Evolutionary conservation across 768 basidiomycete species (phyloP).

Genomic region (Naganishia onofrii): DNA sequence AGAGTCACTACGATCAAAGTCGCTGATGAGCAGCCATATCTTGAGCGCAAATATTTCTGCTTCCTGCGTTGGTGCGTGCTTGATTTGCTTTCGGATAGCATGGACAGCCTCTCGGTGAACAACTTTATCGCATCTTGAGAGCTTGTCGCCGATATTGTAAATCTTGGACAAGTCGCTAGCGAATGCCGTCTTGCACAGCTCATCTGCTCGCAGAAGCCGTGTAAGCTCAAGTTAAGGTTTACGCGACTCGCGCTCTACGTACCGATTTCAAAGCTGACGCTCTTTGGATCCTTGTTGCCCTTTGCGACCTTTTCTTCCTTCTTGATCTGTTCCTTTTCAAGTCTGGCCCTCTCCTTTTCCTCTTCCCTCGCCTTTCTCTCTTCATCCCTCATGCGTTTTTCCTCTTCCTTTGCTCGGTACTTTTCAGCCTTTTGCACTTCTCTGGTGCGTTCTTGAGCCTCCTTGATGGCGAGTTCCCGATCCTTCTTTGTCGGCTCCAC

Average conservation of each 20-base stretch:
- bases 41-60: constrained; percentile 38
- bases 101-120: constrained; percentile 80
- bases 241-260: neutral
- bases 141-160: constrained; percentile 79
- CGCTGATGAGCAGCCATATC: constrained; percentile 85
- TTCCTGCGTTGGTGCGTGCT: constrained; percentile 52
- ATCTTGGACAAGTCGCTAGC: constrained; percentile 52
- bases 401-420: constrained; percentile 16
- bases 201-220: neutral
- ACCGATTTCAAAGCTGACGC: constrained; percentile 9
- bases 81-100: constrained; percentile 80
- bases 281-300: constrained; percentile 9
- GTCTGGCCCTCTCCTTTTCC: constrained; percentile 12
- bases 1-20: constrained; percentile 65
- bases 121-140: constrained; percentile 62
- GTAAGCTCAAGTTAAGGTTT: neutral
- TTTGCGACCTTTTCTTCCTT: constrained; percentile 25
- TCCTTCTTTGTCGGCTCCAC: constrained; percentile 29
- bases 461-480: constrained; percentile 15
- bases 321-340: constrained; percentile 10
- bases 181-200: constrained; percentile 21
- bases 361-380: constrained; percentile 21
- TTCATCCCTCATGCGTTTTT: constrained; percentile 19
- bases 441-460: constrained; percentile 28
- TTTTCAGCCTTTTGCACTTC: constrained; percentile 26